Conservation (phyloP, 1,139 yeast genomes). For the Hemisphaericaspora xylanilytica region DNA sequence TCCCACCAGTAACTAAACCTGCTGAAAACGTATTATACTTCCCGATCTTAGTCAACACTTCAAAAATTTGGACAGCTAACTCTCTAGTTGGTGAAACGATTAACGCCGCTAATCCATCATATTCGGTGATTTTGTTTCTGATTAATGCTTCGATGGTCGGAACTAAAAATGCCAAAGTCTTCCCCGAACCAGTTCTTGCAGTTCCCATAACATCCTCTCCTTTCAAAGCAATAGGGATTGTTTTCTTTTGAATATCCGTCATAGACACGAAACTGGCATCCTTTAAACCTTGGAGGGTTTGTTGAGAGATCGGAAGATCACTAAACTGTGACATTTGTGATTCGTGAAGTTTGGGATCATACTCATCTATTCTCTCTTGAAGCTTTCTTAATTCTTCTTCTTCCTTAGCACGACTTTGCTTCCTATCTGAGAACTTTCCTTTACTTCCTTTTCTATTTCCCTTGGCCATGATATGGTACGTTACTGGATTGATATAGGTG, state of each 20-base stretch:
- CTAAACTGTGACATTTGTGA: conserved; percentile 40
- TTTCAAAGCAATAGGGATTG: conserved; percentile 75
- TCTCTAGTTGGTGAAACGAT: conserved; percentile 94
- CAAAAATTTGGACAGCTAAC: conserved; percentile 89
- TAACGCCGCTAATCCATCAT: conserved; percentile 91
- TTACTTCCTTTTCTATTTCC: conserved; percentile 13
- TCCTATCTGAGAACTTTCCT: conserved; percentile 20
- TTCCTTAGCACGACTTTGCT: conserved; percentile 34
- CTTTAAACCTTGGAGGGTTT: conserved; percentile 68
- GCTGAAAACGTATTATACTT: conserved; percentile 80
- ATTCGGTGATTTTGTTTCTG: conserved; percentile 76
- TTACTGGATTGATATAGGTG: not conserved
- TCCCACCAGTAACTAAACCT: conserved; percentile 95
- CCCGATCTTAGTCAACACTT: conserved; percentile 84
- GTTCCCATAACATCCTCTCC: conserved; percentile 88
- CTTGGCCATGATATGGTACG: conserved; percentile 11
- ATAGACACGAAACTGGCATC: conserved; percentile 68
- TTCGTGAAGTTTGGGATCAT: conserved; percentile 41
- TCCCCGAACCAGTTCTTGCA: conserved; percentile 96
- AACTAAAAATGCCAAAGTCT: conserved; percentile 85
- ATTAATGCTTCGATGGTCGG: conserved; percentile 77
- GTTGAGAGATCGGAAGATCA: conserved; percentile 73
- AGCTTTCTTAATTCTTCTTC: conserved; percentile 45
- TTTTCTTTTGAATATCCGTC: conserved; percentile 82
- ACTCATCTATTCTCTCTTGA: conserved; percentile 48